Evolutionary conservation across 1,284 basidiomycete genomes (phyloP), one percentile per base, ranked within the genome.

Genomic region (Binderoboletus segoi): DNA sequence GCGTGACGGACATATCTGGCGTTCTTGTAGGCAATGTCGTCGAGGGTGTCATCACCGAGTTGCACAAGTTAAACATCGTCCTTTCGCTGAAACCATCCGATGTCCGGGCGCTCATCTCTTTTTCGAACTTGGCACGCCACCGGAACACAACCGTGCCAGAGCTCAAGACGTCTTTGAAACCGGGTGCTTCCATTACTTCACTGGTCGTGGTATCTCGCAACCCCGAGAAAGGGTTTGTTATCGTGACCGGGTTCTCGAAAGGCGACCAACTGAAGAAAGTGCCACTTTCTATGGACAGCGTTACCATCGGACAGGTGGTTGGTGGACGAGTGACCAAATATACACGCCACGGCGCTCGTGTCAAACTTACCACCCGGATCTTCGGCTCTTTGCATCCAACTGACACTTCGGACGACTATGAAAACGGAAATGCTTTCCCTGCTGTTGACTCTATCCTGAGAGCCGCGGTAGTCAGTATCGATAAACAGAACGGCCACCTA

Each of bases 161-260:
- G 63, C 77, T 97, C 21, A 84, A 86, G 24, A 75, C 77, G 2
- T 73, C 78, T 4, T 76, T 98, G 48, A 85, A 89, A 65, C 76
- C 79, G 38, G 93, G 92, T 18, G 89, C 94, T 52, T 80, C 80
- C 60, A 73, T 99, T 23, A 78, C 87, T 15, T 88, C 91, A 48
- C 79, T 99, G 7, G 84, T 93, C 4, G 91, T 99, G 20, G 90
- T 95, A 24, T 91, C 93, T n/a, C 91, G 93, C 65, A 95, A 94
- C 70, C 78, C 85, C 1, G 94, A 93, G 63, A 94, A 93, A 65
- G 87, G 88, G 15, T 81, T 98, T 55, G 89, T 98, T 56, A 89
- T 98, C 59, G 91, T 96, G 46, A 89, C 89, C 58, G 89, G 86
- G 59, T 83, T 82, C 61, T 85, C 85, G 5, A 84, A 83, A 67